A percentile compares a stretch with the other conserved stretches of the same genome.
These are phyloP conservation scores for Aureobasidium vineae DNA, from an alignment of 2,329 filamentous ascomycete genomes.

Conservation along the genomic window DNA sequence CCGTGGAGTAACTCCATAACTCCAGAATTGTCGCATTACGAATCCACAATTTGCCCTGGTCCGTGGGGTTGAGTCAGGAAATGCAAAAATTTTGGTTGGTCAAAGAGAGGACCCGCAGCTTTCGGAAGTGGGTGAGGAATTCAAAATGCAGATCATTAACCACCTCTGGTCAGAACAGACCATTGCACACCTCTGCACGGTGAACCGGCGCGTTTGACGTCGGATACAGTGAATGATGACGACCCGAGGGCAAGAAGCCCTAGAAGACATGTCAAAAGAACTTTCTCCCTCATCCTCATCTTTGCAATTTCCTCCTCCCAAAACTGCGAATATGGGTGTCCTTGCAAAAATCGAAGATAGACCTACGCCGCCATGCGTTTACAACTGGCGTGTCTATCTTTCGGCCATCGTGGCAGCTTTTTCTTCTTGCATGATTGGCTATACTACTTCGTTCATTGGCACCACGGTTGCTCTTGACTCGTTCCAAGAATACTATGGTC, in stretches of 20 bases:
- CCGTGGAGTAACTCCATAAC: slow-evolving; percentile 8
- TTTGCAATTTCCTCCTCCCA: slow-evolving; percentile 6
- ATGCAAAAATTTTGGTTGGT: slow-evolving; percentile 5
- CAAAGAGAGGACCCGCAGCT: neutral
- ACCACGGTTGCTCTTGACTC: slow-evolving; percentile 69
- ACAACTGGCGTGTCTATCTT: slow-evolving; percentile 60
- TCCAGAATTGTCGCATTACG: neutral
- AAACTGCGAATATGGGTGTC: slow-evolving; percentile 37
- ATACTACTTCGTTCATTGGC: slow-evolving; percentile 75
- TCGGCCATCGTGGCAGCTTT: slow-evolving; percentile 56
- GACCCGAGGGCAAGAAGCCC: neutral
- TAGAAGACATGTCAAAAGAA: neutral
- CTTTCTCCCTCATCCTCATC: neutral
- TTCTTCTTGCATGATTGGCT: slow-evolving; percentile 59
- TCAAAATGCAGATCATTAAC: slow-evolving; percentile 5
- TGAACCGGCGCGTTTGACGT: neutral
- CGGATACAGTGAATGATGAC: neutral
- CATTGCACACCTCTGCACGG: neutral
- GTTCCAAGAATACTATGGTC: slow-evolving; percentile 67
- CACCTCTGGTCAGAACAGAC: neutral
- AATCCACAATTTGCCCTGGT: slow-evolving; percentile 2
- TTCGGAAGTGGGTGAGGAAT: neutral
- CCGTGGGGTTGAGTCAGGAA: slow-evolving; percentile 4
- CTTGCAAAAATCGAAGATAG: slow-evolving; percentile 42
- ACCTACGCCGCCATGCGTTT: slow-evolving; percentile 58